phyloP scores from a whole-genome alignment of 2,329 filamentous ascomycete genomes.

The Nemania sp. region DNA sequence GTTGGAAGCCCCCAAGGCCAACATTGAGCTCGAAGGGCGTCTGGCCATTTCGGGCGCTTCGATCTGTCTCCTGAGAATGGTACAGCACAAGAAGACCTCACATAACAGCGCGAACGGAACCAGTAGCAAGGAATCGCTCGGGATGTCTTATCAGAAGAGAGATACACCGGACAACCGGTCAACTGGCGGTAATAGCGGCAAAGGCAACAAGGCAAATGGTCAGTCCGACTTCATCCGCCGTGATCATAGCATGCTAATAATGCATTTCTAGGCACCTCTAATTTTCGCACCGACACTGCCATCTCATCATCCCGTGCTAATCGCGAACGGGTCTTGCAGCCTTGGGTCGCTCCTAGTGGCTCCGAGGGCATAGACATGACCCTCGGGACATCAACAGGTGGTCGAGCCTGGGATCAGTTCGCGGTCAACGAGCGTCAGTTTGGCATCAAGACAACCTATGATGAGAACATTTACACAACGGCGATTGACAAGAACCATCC shows the following conservation, averaged over 20 bases:
- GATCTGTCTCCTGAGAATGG: slow-evolving; percentile 39
- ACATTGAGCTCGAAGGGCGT: slow-evolving; percentile 30
- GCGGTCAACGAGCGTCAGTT: slow-evolving; percentile 85
- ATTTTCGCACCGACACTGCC: slow-evolving; percentile 84
- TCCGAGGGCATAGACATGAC: slow-evolving; percentile 68
- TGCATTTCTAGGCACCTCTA: slow-evolving; percentile 59
- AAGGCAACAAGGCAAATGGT: slow-evolving; percentile 47
- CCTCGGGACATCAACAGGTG: slow-evolving; percentile 62
- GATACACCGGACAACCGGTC: slow-evolving; percentile 34
- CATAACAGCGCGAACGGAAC: slow-evolving; percentile 37
- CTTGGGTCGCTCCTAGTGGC: slow-evolving; percentile 71
- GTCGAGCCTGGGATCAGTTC: slow-evolving; percentile 84
- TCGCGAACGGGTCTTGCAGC: slow-evolving; percentile 76
- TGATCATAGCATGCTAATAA: slow-evolving; percentile 19
- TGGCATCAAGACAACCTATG: slow-evolving; percentile 85
- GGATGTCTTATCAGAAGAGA: slow-evolving; percentile 39
- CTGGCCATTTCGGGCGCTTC: slow-evolving; percentile 24
- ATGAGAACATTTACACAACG: slow-evolving; percentile 95
- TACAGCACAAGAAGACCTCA: slow-evolving; percentile 40
- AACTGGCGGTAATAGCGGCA: slow-evolving; percentile 37
- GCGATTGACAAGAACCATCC: slow-evolving; percentile 83
- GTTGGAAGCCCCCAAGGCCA: slow-evolving; percentile 30
- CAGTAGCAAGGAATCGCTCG: slow-evolving; percentile 36
- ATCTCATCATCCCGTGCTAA: slow-evolving; percentile 75
- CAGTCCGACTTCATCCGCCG: slow-evolving; percentile 23